These are phyloP conservation scores for Hypoxylon cercidicola DNA, from an alignment of 495 filamentous ascomycete species.

Conservation along the genomic window DNA sequence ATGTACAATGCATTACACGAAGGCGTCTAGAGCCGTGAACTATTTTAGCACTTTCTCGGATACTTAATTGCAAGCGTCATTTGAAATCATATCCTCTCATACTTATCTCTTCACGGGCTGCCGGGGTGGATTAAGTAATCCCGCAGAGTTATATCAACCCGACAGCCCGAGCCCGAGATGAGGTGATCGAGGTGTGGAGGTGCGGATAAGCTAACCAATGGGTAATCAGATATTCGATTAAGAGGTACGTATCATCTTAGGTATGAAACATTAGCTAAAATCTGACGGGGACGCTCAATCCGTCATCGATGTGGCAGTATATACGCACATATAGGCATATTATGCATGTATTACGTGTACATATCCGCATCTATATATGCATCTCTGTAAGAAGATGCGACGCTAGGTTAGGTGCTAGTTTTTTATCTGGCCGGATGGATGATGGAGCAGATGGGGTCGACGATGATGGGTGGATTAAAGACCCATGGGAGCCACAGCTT, in stretches of 20 bases:
- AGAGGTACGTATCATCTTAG: not conserved
- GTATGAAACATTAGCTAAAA: constrained; percentile 1
- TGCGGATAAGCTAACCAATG: constrained; percentile 20
- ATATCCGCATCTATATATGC: too few relatives aligned
- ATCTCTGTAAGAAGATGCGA: too few relatives aligned
- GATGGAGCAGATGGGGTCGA: too few relatives aligned
- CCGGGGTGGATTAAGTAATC: not conserved
- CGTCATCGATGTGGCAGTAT: constrained; percentile 9
- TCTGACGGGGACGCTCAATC: constrained; percentile 2
- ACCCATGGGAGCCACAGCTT: constrained; percentile 15
- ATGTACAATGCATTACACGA: too few relatives aligned
- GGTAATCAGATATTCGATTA: constrained; percentile 4
- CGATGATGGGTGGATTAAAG: not conserved
- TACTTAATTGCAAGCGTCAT: not conserved
- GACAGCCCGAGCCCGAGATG: constrained; percentile 32
- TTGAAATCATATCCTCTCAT: constrained; percentile 6
- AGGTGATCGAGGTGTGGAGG: constrained; percentile 21
- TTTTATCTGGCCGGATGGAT: constrained; percentile 12
- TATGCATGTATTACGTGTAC: constrained; percentile 8
- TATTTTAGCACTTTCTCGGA: too few relatives aligned
- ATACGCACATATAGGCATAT: constrained; percentile 5
- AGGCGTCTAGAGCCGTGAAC: too few relatives aligned
- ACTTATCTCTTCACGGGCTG: not conserved
- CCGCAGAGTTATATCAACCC: constrained; percentile 17
- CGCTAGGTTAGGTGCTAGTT: too few relatives aligned